A percentile compares a stretch with the other conserved stretches of the same genome.
Evolutionary conservation across 106 monocot species (phyloP).

Genomic region (Dendrobium catenatum): DNA sequence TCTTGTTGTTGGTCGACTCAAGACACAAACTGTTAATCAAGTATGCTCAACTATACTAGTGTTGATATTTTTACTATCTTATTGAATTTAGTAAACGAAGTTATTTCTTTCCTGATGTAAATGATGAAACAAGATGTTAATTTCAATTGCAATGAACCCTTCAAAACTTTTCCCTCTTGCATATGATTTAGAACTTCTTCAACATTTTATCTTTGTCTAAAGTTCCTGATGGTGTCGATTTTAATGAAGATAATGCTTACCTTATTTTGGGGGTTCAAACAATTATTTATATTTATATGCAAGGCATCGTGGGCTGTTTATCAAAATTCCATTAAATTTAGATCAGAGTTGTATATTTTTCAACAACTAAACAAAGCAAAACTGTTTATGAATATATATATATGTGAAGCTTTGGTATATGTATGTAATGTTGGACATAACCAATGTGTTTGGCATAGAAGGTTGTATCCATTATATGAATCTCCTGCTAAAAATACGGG

Average conservation of each 20-base stretch:
- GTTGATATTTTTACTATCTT: background rate
- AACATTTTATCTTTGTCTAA: background rate
- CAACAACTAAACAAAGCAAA: background rate
- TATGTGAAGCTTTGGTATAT: too few species aligned
- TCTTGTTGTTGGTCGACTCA: slow-evolving; percentile 96
- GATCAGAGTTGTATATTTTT: background rate
- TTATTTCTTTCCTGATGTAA: background rate
- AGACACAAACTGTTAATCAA: slow-evolving; percentile 90
- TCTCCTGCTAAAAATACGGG: too few species aligned
- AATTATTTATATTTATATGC: background rate
- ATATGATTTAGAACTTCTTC: background rate
- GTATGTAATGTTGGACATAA: too few species aligned
- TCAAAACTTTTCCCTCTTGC: background rate
- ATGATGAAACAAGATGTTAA: background rate
- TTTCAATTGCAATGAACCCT: background rate
- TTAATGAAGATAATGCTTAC: background rate
- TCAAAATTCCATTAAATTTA: background rate
- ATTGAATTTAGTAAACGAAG: background rate
- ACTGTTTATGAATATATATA: too few species aligned
- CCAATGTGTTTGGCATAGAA: too few species aligned
- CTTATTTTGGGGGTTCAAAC: background rate
- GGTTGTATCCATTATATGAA: too few species aligned
- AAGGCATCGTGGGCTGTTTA: background rate
- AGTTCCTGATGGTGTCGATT: background rate
- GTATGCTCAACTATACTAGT: slow-evolving; percentile 16